phyloP scores from a whole-genome alignment of 2,329 filamentous ascomycete species.

The Diaporthe capsici region DNA sequence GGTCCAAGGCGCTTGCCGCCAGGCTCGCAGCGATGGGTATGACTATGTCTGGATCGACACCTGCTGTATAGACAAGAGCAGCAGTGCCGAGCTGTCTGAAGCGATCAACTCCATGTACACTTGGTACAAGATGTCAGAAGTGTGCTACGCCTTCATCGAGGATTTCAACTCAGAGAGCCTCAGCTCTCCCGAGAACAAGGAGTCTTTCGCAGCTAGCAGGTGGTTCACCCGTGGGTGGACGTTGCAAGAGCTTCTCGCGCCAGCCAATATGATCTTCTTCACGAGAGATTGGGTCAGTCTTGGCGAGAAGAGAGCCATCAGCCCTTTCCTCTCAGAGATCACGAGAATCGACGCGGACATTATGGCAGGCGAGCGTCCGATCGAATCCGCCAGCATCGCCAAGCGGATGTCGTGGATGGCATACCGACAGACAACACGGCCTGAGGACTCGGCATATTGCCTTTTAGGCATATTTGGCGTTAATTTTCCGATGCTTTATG shows the following conservation, averaged over 20 bases:
- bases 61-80: conserved; percentile 36
- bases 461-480: conserved; percentile 15
- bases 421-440: conserved; percentile 7
- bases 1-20: conserved; percentile 19
- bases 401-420: conserved; percentile 28
- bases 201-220: background rate
- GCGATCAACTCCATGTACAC: conserved; percentile 31
- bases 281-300: conserved; percentile 38
- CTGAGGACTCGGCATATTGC: conserved; percentile 30
- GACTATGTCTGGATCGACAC: conserved; percentile 37
- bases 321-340: conserved; percentile 16
- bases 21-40: conserved; percentile 6
- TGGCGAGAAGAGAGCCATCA: conserved; percentile 26
- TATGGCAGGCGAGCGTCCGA: conserved; percentile 40
- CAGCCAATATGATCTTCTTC: conserved; percentile 43
- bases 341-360: conserved; percentile 18
- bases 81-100: conserved; percentile 3
- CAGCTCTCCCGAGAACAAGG: conserved; percentile 19
- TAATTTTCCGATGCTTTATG: conserved; percentile 5
- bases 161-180: conserved; percentile 30
- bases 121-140: conserved; percentile 22
- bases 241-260: conserved; percentile 42
- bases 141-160: conserved; percentile 27
- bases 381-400: conserved; percentile 7
- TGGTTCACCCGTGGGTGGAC: conserved; percentile 40